Conservation (phyloP, 1,284 basidiomycete species). For the Ceratobasidium sp. region DNA sequence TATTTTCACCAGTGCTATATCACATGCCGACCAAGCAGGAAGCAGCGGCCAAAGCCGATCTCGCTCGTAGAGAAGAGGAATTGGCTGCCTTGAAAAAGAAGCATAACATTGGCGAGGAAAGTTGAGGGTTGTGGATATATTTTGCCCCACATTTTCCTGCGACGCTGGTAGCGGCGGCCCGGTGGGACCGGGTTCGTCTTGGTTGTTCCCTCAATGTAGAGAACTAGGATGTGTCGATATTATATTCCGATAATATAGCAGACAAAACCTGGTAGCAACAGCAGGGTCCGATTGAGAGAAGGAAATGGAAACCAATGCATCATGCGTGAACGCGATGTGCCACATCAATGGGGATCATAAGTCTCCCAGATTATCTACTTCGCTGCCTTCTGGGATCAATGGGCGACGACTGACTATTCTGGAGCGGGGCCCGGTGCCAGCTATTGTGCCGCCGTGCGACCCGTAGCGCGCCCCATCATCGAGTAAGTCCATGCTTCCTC, state of each 20-base stretch:
- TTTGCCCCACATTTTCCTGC: background rate
- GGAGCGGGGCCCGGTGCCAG: slow-evolving; percentile 24
- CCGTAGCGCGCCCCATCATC: slow-evolving; percentile 15
- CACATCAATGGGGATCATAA: slow-evolving; percentile 2
- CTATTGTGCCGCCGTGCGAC: background rate
- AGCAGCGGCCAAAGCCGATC: slow-evolving; percentile 88
- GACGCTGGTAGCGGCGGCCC: background rate
- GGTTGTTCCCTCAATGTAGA: background rate
- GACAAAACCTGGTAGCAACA: slow-evolving; percentile 16
- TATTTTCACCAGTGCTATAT: slow-evolving; percentile 73
- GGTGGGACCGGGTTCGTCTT: background rate
- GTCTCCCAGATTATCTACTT: slow-evolving; percentile 20
- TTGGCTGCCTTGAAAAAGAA: slow-evolving; percentile 84
- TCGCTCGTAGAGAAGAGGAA: slow-evolving; percentile 90
- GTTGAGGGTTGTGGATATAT: slow-evolving; percentile 2
- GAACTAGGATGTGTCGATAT: background rate
- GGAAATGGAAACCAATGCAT: background rate
- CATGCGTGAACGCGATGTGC: background rate
- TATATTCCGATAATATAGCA: slow-evolving; percentile 22
- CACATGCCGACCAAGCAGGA: slow-evolving; percentile 97
- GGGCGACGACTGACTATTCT: slow-evolving; percentile 21
- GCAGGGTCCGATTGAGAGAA: background rate
- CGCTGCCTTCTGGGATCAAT: slow-evolving; percentile 10
- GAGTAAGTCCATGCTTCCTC: slow-evolving; percentile 25
- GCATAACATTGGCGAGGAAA: slow-evolving; percentile 74